Conservation (phyloP, 2,329 filamentous ascomycete species). For the Salinomyces thailandicus region DNA sequence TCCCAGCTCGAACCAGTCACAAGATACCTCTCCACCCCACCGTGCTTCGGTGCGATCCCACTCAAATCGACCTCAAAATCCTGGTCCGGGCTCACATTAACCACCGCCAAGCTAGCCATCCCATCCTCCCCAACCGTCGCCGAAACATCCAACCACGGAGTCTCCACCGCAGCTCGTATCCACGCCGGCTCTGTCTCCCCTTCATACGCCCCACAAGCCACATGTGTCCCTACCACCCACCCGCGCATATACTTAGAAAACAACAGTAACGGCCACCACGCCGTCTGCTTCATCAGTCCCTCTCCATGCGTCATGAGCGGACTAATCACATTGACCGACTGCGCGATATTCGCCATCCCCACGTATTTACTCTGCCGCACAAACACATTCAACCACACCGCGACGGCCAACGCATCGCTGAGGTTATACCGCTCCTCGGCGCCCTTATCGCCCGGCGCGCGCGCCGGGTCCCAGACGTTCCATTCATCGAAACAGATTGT, state of each 20-base stretch:
- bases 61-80: slow-evolving; percentile 51
- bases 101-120: slow-evolving; percentile 55
- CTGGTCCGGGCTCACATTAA: slow-evolving; percentile 55
- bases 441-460: slow-evolving; percentile 59
- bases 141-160: slow-evolving; percentile 60
- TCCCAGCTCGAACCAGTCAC: slow-evolving; percentile 49
- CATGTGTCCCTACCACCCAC: slow-evolving; percentile 54
- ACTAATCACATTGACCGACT: slow-evolving; percentile 67
- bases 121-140: slow-evolving; percentile 51
- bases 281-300: slow-evolving; percentile 59
- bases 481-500: slow-evolving; percentile 77
- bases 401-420: slow-evolving; percentile 65
- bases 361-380: slow-evolving; percentile 59
- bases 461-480: slow-evolving; percentile 70
- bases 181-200: slow-evolving; percentile 57
- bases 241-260: slow-evolving; percentile 67
- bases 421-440: slow-evolving; percentile 66
- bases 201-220: slow-evolving; percentile 52
- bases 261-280: slow-evolving; percentile 63
- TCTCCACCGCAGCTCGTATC: slow-evolving; percentile 55
- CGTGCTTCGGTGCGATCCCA: slow-evolving; percentile 40
- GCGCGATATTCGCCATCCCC: slow-evolving; percentile 70
- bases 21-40: slow-evolving; percentile 47
- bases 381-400: slow-evolving; percentile 66
- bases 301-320: slow-evolving; percentile 60